Conservation (phyloP, 177 flowering plant genomes). For the Vitis hybrid region DNA sequence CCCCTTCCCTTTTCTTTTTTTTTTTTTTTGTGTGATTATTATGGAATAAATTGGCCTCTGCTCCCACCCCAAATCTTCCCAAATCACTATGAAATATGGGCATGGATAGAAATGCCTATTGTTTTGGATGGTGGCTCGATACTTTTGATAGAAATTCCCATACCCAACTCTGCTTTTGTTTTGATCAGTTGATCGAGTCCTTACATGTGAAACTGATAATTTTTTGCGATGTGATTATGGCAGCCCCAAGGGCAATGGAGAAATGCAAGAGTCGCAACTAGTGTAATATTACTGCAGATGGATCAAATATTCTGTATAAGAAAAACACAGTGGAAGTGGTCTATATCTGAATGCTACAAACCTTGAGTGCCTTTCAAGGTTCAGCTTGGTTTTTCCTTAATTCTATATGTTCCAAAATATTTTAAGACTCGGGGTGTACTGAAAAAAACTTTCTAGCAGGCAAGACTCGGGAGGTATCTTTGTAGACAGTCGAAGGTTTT, state of each 20-base stretch:
- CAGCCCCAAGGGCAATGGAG: conserved; percentile 72
- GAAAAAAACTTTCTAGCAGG: conserved; percentile 4
- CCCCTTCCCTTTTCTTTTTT: neutral
- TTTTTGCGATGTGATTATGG: conserved; percentile 8
- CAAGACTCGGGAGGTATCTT: conserved; percentile 1
- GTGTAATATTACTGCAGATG: conserved; percentile 1
- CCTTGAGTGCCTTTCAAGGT: neutral
- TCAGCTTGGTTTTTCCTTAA: neutral
- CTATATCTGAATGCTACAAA: neutral
- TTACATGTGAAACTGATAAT: neutral
- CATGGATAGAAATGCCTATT: too few relatives aligned
- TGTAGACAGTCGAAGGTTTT: conserved; percentile 14
- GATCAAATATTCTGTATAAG: neutral
- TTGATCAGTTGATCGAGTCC: too few relatives aligned
- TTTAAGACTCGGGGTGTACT: neutral
- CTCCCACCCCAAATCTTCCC: too few relatives aligned
- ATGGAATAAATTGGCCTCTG: too few relatives aligned
- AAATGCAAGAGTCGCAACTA: conserved; percentile 54
- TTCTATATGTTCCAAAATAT: conserved; percentile 5
- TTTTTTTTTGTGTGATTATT: neutral
- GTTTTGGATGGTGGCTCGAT: too few relatives aligned
- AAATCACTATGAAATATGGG: too few relatives aligned
- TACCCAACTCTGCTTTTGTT: too few relatives aligned
- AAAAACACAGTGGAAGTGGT: neutral
- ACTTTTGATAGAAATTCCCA: too few relatives aligned